A percentile compares a stretch with the other conserved stretches of the same genome.
phyloP scores from a whole-genome alignment of 2,329 filamentous ascomycete genomes.

The Fusarium camptoceras region DNA sequence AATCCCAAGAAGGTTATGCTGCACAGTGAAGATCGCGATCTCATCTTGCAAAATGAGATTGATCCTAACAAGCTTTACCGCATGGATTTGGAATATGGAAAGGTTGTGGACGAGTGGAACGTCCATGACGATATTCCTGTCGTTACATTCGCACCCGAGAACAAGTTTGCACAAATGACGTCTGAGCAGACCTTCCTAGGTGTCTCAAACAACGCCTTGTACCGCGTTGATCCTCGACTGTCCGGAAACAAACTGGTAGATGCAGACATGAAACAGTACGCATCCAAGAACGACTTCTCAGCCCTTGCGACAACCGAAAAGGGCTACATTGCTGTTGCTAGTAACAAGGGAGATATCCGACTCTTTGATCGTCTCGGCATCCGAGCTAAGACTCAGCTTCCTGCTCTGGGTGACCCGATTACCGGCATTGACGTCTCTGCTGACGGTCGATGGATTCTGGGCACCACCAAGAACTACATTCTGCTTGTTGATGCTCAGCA shows the following conservation, averaged over 20 bases:
- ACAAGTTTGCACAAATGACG: conserved; percentile 98
- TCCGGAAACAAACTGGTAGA: conserved; percentile 94
- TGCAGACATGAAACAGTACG: conserved; percentile 92
- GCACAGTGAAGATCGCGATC: conserved; percentile 87
- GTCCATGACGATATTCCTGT: conserved; percentile 96
- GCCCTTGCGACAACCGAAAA: conserved; percentile 94
- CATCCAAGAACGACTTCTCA: conserved; percentile 97
- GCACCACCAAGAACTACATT: conserved; percentile 93
- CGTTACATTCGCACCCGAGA: conserved; percentile 91
- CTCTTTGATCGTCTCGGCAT: conserved; percentile 96
- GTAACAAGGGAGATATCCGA: conserved; percentile 96
- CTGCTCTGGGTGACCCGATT: conserved; percentile 93
- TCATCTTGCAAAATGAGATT: conserved; percentile 85
- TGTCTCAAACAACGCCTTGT: conserved; percentile 91
- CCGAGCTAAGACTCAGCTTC: conserved; percentile 97
- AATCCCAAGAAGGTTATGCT: conserved; percentile 97
- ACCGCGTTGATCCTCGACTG: conserved; percentile 91
- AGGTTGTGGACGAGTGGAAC: conserved; percentile 99
- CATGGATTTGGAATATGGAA: conserved; percentile 98
- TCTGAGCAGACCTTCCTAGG: conserved; percentile 95
- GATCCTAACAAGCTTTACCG: conserved; percentile 93
- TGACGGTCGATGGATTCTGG: conserved; percentile 94
- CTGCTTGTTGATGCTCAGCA: conserved; percentile 93
- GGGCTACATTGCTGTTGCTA: conserved; percentile 95
- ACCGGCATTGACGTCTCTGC: conserved; percentile 95